Evolutionary conservation across 2,329 filamentous ascomycete species (phyloP), one percentile per base, ranked within the genome.

Genomic region (Beauveria scarabaeidicola): DNA sequence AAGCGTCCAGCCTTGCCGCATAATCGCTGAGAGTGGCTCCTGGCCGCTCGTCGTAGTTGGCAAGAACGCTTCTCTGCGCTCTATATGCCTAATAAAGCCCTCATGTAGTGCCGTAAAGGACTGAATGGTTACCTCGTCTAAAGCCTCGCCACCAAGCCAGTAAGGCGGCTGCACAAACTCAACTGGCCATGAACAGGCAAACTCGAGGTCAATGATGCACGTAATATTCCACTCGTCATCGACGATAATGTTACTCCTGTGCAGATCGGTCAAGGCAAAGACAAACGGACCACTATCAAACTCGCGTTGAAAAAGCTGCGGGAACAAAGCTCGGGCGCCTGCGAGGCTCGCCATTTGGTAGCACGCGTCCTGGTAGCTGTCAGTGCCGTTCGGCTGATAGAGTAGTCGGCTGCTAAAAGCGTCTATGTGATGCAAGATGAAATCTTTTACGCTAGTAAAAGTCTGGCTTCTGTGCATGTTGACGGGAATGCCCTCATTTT

Each of bases 61-160:
- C 6, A 51, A 32, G 27, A 36, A 27, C 15, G 19, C 19, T 36
- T 64, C 62, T 27, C 58, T 50, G 5, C 48, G 19, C 29, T 60
- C 44, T 2, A 64, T 10, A 48, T 59, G 41, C 13, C 44, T 27
- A 4, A 64, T 29, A 27, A 64, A 64, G 6, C 9, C 48, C 44
- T 43, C 52, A 27, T 64, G 52, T 21, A 43, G 25, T 15, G 52
- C 55, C 32, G 52, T 52, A 55, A 60, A 61, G 3, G 50, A 57
- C 21, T 1, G 15, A 25, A 43, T 25, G 13, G 54, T 27, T 40
- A 63, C 59, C 38, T 61, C 61, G 47, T 64, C 61, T 8, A 62
- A 47, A 6, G 53, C 65, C n/a, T n/a, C n/a, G n/a, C n/a, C 84
- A 73, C 69, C 77, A 38, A 63, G 61, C 62, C 61, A 64, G 25